Conservation (phyloP, 2,329 filamentous ascomycete species). For the Microthyrium microscopicum region DNA sequence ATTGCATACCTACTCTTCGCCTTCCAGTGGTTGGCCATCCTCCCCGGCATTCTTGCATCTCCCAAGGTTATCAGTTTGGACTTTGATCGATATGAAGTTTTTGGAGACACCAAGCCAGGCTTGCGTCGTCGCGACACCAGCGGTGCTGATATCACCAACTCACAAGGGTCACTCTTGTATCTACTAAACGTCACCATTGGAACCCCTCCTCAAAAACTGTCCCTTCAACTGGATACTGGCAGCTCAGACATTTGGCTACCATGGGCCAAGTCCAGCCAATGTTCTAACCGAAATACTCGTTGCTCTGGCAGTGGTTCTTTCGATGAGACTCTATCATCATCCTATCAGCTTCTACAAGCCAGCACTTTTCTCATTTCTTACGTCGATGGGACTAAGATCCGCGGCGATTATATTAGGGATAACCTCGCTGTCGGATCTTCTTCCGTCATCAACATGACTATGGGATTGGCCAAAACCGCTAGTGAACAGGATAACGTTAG, state of each 20-base stretch:
- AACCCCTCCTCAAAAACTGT: constrained; percentile 37
- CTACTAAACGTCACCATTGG: constrained; percentile 41
- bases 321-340: constrained; percentile 52
- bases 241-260: constrained; percentile 42
- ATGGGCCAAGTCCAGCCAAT: constrained; percentile 42
- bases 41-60: too few relatives aligned
- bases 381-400: constrained; percentile 60
- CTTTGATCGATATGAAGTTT: constrained; percentile 1
- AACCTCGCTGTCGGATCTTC: constrained; percentile 43
- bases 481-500: constrained; percentile 55
- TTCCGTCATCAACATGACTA: constrained; percentile 21
- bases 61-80: constrained; percentile 4
- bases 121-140: not conserved
- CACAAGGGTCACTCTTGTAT: constrained; percentile 25
- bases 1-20: too few relatives aligned
- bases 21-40: too few relatives aligned
- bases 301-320: constrained; percentile 49
- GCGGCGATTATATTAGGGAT: constrained; percentile 68
- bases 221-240: constrained; percentile 44
- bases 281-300: constrained; percentile 36
- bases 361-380: constrained; percentile 75
- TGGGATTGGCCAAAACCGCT: constrained; percentile 27
- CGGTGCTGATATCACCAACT: constrained; percentile 2
- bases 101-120: not conserved
- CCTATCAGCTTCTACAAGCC: constrained; percentile 55